phyloP scores from a whole-genome alignment of 176 grass and related monocot species.

The Urochloa ruziziensis region DNA sequence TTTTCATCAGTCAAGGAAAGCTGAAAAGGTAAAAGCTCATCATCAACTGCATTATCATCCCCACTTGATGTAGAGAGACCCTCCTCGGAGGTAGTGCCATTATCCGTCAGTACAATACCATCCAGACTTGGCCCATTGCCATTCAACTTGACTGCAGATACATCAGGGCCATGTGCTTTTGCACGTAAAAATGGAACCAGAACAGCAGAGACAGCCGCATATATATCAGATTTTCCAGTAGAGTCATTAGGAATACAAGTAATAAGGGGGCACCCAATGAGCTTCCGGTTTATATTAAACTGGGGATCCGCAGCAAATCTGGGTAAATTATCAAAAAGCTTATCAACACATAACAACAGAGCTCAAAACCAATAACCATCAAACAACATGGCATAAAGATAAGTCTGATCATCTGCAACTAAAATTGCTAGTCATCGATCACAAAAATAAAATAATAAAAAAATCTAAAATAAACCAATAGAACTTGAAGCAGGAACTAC shows the following conservation, averaged over 20 bases:
- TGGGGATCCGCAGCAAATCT: conserved; percentile 57
- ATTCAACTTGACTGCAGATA: conserved; percentile 42
- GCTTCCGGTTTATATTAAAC: conserved; percentile 58
- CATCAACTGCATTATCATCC: conserved; percentile 35
- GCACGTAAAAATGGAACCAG: conserved; percentile 67
- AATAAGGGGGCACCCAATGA: conserved; percentile 79
- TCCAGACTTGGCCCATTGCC: conserved; percentile 67
- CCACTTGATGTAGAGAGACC: conserved; percentile 44
- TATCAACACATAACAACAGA: conserved; percentile 15
- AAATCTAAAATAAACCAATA: not conserved
- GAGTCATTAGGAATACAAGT: conserved; percentile 62
- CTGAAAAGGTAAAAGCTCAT: conserved; percentile 53
- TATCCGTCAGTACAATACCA: conserved; percentile 74
- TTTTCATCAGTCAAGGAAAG: conserved; percentile 87
- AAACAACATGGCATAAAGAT: not conserved
- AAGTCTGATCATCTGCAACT: not conserved
- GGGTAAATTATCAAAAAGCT: conserved; percentile 20
- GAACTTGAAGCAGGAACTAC: not conserved
- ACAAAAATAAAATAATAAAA: not conserved
- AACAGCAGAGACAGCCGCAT: conserved; percentile 54
- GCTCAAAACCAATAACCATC: conserved; percentile 11
- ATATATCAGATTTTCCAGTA: conserved; percentile 58
- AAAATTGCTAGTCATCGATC: not conserved
- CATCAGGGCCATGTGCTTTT: conserved; percentile 44
- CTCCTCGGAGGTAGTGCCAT: conserved; percentile 26